Conservation (phyloP, 352 stramenopile genomes). For the Thraustochytrium sp. region DNA sequence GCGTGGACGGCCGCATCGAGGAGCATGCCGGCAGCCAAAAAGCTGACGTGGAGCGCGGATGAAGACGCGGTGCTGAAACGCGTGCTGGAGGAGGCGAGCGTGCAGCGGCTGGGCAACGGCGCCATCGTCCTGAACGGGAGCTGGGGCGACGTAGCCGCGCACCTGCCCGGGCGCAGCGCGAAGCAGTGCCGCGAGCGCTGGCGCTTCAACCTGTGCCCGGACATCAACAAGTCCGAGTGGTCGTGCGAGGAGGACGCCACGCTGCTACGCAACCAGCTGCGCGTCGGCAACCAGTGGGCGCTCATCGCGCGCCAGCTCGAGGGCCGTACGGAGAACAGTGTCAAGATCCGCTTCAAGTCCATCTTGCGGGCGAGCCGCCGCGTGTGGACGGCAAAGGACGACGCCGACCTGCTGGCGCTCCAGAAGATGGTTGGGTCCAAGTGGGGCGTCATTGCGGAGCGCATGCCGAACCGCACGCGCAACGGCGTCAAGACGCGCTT, state of each 20-base stretch:
- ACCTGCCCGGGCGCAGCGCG: conserved; percentile 72
- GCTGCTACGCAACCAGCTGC: conserved; percentile 70
- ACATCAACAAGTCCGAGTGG: conserved; percentile 60
- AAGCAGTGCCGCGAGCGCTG: conserved; percentile 82
- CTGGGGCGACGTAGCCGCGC: conserved; percentile 44
- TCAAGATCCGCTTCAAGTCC: conserved; percentile 87
- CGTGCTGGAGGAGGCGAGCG: not conserved
- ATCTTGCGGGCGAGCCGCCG: not conserved
- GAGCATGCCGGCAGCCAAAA: conserved; percentile 1
- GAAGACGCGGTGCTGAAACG: conserved; percentile 2
- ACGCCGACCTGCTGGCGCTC: not conserved
- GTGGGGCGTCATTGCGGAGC: not conserved
- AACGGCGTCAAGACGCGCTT: conserved; percentile 42
- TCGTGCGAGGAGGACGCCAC: conserved; percentile 63
- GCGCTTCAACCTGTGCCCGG: conserved; percentile 77
- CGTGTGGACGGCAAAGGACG: conserved; percentile 3
- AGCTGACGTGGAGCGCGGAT: conserved; percentile 8
- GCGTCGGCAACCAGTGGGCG: conserved; percentile 89
- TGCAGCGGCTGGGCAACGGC: conserved; percentile 7
- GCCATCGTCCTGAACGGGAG: not conserved
- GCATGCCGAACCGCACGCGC: not conserved
- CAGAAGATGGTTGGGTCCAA: not conserved
- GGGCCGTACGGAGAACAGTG: conserved; percentile 89
- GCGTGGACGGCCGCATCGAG: too few species aligned
- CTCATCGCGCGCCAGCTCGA: conserved; percentile 94